Base-by-base conservation (phyloP, 306 rosid species). In the Astragalus glycyphyllos region DNA sequence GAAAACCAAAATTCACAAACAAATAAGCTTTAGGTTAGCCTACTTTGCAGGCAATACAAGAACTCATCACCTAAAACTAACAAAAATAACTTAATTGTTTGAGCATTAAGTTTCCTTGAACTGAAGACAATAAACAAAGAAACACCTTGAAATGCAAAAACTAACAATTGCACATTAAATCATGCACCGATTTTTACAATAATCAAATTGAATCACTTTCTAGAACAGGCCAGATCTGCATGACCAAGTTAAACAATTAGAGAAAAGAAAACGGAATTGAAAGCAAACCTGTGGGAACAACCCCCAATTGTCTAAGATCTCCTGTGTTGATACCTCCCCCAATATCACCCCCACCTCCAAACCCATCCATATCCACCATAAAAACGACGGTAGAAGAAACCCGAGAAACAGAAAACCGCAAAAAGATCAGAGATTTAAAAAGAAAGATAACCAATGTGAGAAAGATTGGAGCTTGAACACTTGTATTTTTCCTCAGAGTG, bases 291-390 rank as follows among this genome's bases (percentile, higher is more conserved):
- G 87, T n/a, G 17, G 96, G 73, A 89, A 71, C 83, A 59, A 41
- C 75, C 68, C 88, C 86, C 55, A 80, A 83, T 65, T 81, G 95
- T 67, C 67, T 47, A 72, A 79, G 92, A 88, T 86, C 87, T 71
- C 70, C 76, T 56, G 83, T 64, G 76, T 69, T 73, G 78, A 89
- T 78, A 80, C 86, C 79, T 57, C 80, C 88, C 41, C 81, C 89
- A 79, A 85, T 14, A 59, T 83, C 77, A 76, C 80, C 84, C 85
- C 90, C 92, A 75, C 76, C 84, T 73, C 85, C 89, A 61, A 83
- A 85, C 73, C 88, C 89, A 79, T 93, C 97, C 98, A 92, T 90
- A 46, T 83, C 84, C 70, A 79, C 57, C 84, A 83, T 83, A 50
- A 71, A 75, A 71, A 42, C 51, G 55, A 58, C 35, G 68, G 56